Percentiles rank a stretch among this genome's conserved stretches.
phyloP scores from a whole-genome alignment of 257 asterid genomes.

The Salvia miltiorrhiza region DNA sequence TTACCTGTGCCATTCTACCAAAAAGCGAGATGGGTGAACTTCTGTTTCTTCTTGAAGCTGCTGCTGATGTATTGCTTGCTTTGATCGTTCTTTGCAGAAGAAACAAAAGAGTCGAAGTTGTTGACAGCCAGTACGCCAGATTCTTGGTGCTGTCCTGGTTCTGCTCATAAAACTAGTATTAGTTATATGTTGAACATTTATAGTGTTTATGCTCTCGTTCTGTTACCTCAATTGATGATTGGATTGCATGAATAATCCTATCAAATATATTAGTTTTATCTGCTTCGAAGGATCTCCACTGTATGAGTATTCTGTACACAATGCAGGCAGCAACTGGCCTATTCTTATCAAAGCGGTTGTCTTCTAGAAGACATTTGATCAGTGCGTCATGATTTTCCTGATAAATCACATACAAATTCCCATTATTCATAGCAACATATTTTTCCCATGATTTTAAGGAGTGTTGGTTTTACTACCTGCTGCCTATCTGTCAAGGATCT shows the following conservation, averaged over 20 bases:
- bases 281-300: conserved; percentile 95
- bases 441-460: not conserved
- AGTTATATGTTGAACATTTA: not conserved
- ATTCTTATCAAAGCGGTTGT: conserved; percentile 62
- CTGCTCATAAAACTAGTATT: conserved; percentile 29
- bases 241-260: conserved; percentile 78
- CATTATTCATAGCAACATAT: not conserved
- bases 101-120: conserved; percentile 79
- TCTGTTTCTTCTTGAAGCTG: conserved; percentile 57
- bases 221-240: conserved; percentile 77
- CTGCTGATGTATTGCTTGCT: conserved; percentile 62
- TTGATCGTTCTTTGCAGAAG: conserved; percentile 81
- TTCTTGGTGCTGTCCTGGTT: conserved; percentile 54
- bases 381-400: conserved; percentile 89
- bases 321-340: conserved; percentile 83
- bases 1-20: conserved; percentile 91
- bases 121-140: conserved; percentile 89
- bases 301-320: conserved; percentile 71
- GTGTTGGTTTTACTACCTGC: conserved; percentile 53
- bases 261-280: conserved; percentile 80
- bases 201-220: not conserved
- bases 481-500: conserved; percentile 85
- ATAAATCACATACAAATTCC: not conserved
- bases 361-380: conserved; percentile 79
- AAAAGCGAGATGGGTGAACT: conserved; percentile 73